Base-by-base conservation (phyloP, 805 yeast species). In the Saccharomycopsis sp. region DNA sequence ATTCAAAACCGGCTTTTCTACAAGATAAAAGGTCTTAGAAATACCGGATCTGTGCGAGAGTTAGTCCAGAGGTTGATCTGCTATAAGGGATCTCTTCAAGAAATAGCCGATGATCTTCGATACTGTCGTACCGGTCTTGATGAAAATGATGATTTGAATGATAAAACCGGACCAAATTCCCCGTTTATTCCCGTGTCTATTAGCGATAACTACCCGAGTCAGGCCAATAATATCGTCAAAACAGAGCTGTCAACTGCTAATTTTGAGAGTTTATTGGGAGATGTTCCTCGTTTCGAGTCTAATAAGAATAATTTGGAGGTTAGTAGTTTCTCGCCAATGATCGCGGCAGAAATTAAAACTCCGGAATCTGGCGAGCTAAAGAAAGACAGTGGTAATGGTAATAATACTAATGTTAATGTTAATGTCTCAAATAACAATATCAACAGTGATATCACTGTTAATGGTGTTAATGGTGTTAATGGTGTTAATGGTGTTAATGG, bases 1-100 rank as follows among this genome's bases (percentile, higher is more conserved):
- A 51, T 61, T 23, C 56, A 51, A 12, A 55, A 54, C 17, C 42
- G 41, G 23, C 29, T 57, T 9, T 15, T 47, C 53, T 34, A 42
- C 29, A 54, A 47, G 22, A 15, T 42, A 17, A 24, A 34, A 22
- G 22, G 23, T 3, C n/a, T 54, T 47, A 8, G 49, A 44, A 44
- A 44, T 12, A 44, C 49, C 22, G 49, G 49, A 19, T 5, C 19
- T 8, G 3, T 44, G 20, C 19, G 49, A 12, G 49, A 44, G 22
- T 44, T 44, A 17, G 19, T 44, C 19, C 49, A 44, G 22, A 44
- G 49, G 22, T 44, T 44, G 22, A 44, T 12, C 12, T 44, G 49
- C 22, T 44, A 44, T 44, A 44, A 44, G 22, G 49, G 49, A 5
- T n/a, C 49, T 17, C 22, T 44, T 17, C 49, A 44, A 17, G 49